Evolutionary conservation across 106 monocot species (phyloP).

Genomic region (Dendrobium nobile): DNA sequence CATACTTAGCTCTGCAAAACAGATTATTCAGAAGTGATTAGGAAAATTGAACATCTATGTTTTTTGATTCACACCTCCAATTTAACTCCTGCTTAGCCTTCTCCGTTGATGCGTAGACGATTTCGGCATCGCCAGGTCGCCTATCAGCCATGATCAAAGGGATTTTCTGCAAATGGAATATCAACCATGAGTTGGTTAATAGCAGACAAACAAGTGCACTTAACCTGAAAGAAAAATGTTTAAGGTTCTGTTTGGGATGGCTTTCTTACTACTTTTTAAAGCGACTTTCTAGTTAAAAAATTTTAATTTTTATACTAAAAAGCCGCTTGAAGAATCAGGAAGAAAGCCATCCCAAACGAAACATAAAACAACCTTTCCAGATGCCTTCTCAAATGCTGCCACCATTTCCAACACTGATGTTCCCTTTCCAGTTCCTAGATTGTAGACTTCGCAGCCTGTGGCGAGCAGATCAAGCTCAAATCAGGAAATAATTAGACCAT

Average conservation of each 20-base stretch:
- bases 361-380: conserved; percentile 50
- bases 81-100: conserved; percentile 78
- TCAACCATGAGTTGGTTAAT: background rate
- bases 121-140: conserved; percentile 76
- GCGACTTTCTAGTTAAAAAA: too few species aligned
- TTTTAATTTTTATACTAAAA: too few species aligned
- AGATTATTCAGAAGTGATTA: background rate
- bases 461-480: conserved; percentile 1
- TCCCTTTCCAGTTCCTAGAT: conserved; percentile 88
- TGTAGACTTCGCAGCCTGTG: conserved; percentile 81
- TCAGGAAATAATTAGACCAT: background rate
- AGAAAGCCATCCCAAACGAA: too few species aligned
- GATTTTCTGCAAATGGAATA: conserved; percentile 56
- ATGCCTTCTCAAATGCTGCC: conserved; percentile 84
- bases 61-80: conserved; percentile 56
- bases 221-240: background rate
- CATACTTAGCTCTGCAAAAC: conserved; percentile 61
- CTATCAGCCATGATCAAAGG: conserved; percentile 51
- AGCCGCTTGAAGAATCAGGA: too few species aligned
- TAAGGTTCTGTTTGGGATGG: background rate
- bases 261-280: too few species aligned
- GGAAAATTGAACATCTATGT: background rate
- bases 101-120: conserved; percentile 58
- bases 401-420: conserved; percentile 84
- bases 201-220: background rate